A percentile compares a stretch with the other conserved stretches of the same genome.
Evolutionary conservation across 2,329 filamentous ascomycete genomes (phyloP).

Genomic region (Elsinoe fawcettii): DNA sequence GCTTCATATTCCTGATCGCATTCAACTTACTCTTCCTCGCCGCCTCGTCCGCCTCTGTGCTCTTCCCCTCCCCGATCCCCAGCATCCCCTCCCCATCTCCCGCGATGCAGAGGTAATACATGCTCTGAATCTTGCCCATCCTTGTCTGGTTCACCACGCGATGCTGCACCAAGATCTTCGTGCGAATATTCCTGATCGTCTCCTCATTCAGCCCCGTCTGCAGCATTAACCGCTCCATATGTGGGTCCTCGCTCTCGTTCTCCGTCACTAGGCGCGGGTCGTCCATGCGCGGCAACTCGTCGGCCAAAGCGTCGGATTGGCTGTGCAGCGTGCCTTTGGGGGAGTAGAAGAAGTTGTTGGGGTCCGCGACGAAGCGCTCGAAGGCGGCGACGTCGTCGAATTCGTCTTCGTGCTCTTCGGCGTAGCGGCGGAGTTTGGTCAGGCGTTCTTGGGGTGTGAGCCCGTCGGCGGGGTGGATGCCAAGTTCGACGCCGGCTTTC

Average conservation of each 20-base stretch:
- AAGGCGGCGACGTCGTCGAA: conserved; percentile 31
- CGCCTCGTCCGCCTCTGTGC: conserved; percentile 62
- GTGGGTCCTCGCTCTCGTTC: conserved; percentile 33
- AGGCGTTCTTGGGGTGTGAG: conserved; percentile 19
- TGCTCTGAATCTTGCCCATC: conserved; percentile 80
- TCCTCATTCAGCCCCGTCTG: conserved; percentile 47
- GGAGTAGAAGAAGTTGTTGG: conserved; percentile 41
- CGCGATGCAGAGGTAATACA: conserved; percentile 70
- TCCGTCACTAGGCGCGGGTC: conserved; percentile 32
- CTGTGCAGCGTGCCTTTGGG: conserved; percentile 42
- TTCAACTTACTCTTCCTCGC: conserved; percentile 64
- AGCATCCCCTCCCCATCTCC: conserved; percentile 81
- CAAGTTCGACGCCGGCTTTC: conserved; percentile 18
- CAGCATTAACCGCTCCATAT: conserved; percentile 46
- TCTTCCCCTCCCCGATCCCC: conserved; percentile 86
- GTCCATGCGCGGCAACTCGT: conserved; percentile 43
- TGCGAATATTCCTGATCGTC: conserved; percentile 47
- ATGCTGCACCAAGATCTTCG: conserved; percentile 67
- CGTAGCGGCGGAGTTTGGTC: conserved; percentile 13
- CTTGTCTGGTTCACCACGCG: conserved; percentile 86
- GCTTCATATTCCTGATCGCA: conserved; percentile 86
- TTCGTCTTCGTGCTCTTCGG: conserved; percentile 36
- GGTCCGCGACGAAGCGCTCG: conserved; percentile 38
- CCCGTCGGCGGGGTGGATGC: conserved; percentile 24
- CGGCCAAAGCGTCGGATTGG: conserved; percentile 38